Conservation (phyloP, 139 green algal species). For the Parachlorella kessleri region DNA sequence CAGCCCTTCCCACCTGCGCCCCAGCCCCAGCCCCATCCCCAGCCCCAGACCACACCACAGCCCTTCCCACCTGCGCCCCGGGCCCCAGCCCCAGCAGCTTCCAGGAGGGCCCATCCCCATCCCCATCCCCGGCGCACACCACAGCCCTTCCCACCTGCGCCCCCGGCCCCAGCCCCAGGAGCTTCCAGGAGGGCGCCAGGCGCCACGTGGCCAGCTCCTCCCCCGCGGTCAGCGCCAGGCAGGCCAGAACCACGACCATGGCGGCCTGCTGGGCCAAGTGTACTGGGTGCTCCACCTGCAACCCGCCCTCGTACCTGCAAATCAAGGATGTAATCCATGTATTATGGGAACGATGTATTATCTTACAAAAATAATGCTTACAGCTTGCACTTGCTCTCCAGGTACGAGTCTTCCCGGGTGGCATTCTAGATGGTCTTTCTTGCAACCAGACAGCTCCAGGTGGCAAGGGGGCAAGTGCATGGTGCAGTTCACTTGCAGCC, state of each 20-base stretch:
- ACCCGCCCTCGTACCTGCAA: constrained; percentile 15
- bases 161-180: constrained; percentile 1
- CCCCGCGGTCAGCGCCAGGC: neutral
- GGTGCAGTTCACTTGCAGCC: too few species aligned
- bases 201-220: neutral
- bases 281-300: neutral
- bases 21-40: too few species aligned
- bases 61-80: neutral
- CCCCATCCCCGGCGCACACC: neutral
- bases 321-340: neutral
- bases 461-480: too few species aligned
- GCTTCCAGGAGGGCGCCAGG: neutral
- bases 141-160: neutral
- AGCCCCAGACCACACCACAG: too few species aligned
- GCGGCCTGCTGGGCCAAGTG: too few species aligned
- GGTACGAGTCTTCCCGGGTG: too few species aligned
- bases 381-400: too few species aligned
- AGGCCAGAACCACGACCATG: neutral
- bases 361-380: too few species aligned
- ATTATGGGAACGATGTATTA: too few species aligned
- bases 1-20: too few species aligned
- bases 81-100: neutral
- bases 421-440: too few species aligned
- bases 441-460: too few species aligned
- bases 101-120: neutral